phyloP scores from a whole-genome alignment of 78 protist genomes.

The Dictyostelium discoideum region DNA sequence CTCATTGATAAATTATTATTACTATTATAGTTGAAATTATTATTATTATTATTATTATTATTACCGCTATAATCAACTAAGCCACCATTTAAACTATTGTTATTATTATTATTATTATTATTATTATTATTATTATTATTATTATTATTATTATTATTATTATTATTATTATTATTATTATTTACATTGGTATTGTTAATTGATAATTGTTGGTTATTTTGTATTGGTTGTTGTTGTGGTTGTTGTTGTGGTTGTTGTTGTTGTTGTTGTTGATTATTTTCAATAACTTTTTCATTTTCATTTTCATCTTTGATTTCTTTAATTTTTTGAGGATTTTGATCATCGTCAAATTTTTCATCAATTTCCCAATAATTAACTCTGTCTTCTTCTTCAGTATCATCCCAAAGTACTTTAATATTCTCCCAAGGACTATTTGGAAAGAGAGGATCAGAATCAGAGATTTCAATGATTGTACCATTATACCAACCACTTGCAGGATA shows the following conservation, averaged over 20 bases:
- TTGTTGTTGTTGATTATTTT: background rate
- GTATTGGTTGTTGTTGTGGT: background rate
- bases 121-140: background rate
- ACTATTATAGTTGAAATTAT: background rate
- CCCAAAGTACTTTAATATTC: constrained; percentile 54
- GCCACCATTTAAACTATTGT: background rate
- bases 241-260: background rate
- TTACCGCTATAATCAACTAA: background rate
- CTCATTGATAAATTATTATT: background rate
- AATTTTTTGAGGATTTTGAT: background rate
- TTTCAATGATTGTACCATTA: constrained; percentile 42
- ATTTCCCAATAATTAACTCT: constrained; percentile 73
- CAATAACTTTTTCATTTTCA: background rate
- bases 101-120: background rate
- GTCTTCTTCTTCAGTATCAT: constrained; percentile 42
- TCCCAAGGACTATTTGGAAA: constrained; percentile 78
- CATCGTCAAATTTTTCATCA: background rate
- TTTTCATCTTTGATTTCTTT: background rate
- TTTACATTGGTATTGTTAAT: background rate
- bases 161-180: background rate
- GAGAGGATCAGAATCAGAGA: constrained; percentile 47
- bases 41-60: background rate
- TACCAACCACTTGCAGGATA: constrained; percentile 58
- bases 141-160: background rate
- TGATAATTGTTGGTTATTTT: background rate